Evolutionary conservation across 176 grass and related monocot genomes (phyloP).

Genomic region (Oryza meyeriana): DNA sequence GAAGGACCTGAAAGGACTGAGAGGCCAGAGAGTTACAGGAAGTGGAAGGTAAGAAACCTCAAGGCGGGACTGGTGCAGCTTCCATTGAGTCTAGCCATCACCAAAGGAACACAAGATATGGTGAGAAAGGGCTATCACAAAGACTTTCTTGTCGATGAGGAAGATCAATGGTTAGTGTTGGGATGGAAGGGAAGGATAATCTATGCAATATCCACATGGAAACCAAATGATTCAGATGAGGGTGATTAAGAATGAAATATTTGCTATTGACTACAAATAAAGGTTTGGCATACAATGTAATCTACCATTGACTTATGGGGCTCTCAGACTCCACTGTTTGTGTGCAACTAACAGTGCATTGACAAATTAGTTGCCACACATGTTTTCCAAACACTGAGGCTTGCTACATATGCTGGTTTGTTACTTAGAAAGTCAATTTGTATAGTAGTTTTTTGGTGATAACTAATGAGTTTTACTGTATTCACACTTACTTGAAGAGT

Average conservation of each 20-base stretch:
- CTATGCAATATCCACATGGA: conserved; percentile 33
- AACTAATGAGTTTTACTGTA: too few species aligned
- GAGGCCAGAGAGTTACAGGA: conserved; percentile 38
- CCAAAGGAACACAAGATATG: conserved; percentile 11
- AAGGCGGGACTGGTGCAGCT: conserved; percentile 31
- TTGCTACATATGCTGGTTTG: too few species aligned
- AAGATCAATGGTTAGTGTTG: conserved; percentile 39
- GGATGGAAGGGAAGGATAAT: conserved; percentile 43
- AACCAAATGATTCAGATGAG: neutral
- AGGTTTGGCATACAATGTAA: neutral
- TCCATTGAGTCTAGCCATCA: conserved; percentile 19
- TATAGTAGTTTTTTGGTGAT: too few species aligned
- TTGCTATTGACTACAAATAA: neutral
- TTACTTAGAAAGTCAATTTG: too few species aligned
- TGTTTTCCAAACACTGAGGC: neutral
- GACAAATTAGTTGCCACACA: neutral
- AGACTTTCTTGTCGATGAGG: conserved; percentile 11
- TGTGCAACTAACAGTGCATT: neutral
- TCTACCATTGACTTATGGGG: neutral
- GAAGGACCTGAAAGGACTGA: conserved; percentile 34
- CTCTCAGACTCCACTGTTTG: neutral
- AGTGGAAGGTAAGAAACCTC: conserved; percentile 25
- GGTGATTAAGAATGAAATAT: neutral
- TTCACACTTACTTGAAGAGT: too few species aligned
- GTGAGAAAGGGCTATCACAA: conserved; percentile 18